These are phyloP conservation scores for Mortierella sp. DNA, from an alignment of 371 early-diverging fungal genomes.

Conservation along the genomic window DNA sequence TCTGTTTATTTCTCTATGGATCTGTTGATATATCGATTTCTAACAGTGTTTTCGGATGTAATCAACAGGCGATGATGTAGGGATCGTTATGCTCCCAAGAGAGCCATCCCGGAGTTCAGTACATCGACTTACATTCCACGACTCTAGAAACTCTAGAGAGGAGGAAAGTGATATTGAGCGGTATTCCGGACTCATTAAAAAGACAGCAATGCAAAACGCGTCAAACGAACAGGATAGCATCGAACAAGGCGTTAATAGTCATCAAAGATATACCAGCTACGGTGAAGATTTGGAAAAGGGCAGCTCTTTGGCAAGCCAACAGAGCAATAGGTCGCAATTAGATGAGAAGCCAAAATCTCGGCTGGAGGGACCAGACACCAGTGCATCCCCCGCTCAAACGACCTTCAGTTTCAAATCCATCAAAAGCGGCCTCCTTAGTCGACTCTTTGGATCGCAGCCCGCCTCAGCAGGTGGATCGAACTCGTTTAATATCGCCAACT, in stretches of 20 bases:
- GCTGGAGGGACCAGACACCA: neutral
- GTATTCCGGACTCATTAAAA: conserved; percentile 31
- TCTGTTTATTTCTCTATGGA: neutral
- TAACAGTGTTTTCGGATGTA: neutral
- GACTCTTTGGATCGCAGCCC: conserved; percentile 28
- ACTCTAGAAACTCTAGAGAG: conserved; percentile 1
- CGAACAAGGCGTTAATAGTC: neutral
- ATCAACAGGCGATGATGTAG: neutral
- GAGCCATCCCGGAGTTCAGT: no score
- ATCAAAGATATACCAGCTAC: neutral
- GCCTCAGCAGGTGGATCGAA: neutral
- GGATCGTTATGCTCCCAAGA: neutral
- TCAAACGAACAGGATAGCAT: neutral
- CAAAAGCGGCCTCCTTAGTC: conserved; percentile 25
- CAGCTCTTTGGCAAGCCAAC: neutral
- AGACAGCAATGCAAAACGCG: conserved; percentile 7
- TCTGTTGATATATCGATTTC: neutral
- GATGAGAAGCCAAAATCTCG: neutral
- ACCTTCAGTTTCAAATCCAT: conserved; percentile 14
- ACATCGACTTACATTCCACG: neutral
- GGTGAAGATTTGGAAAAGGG: conserved; percentile 4
- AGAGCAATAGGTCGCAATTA: neutral
- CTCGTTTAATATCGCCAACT: neutral
- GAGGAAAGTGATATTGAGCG: conserved; percentile 33
- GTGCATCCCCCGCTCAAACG: conserved; percentile 2